Evolutionary conservation across 331 rosid species (phyloP).

Genomic region (Quercus tomentella): DNA sequence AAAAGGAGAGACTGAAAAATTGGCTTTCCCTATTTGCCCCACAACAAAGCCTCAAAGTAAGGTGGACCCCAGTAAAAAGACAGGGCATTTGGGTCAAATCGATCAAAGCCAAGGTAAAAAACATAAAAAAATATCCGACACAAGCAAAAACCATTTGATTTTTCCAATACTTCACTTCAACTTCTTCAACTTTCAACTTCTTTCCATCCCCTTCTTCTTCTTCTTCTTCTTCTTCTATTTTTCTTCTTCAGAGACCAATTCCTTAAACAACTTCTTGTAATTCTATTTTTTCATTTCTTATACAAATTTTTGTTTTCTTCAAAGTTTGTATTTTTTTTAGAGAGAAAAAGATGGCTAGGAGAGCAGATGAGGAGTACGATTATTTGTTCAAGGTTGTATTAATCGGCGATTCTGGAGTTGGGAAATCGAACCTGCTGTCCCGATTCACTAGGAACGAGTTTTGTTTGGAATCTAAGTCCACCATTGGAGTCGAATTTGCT

Average conservation of each 20-base stretch:
- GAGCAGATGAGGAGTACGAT: constrained; percentile 90
- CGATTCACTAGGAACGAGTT: constrained; percentile 98
- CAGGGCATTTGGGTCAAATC: neutral
- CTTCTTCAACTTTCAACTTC: too few species aligned
- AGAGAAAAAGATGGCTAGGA: constrained; percentile 37
- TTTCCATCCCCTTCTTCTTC: too few species aligned
- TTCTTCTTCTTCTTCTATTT: neutral
- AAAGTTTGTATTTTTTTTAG: neutral
- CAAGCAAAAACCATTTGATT: neutral
- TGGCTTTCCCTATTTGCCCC: neutral
- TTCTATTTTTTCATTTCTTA: neutral
- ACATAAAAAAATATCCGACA: neutral
- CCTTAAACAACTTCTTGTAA: neutral
- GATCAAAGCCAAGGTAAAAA: too few species aligned
- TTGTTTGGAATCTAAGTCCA: constrained; percentile 90
- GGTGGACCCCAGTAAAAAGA: neutral
- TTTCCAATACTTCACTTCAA: too few species aligned
- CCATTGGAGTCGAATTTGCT: constrained; percentile 96
- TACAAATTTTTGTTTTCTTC: neutral
- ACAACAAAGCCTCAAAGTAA: neutral
- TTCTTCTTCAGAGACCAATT: neutral
- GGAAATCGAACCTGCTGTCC: constrained; percentile 86
- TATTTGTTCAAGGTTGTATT: constrained; percentile 88
- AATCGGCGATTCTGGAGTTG: constrained; percentile 90
- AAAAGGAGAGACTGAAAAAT: neutral